Percentiles rank a stretch among this genome's conserved stretches.
These are phyloP conservation scores for Thinopyrum obtusiflorum DNA, from an alignment of 202 grass and related monocot species.

Conservation along the genomic window DNA sequence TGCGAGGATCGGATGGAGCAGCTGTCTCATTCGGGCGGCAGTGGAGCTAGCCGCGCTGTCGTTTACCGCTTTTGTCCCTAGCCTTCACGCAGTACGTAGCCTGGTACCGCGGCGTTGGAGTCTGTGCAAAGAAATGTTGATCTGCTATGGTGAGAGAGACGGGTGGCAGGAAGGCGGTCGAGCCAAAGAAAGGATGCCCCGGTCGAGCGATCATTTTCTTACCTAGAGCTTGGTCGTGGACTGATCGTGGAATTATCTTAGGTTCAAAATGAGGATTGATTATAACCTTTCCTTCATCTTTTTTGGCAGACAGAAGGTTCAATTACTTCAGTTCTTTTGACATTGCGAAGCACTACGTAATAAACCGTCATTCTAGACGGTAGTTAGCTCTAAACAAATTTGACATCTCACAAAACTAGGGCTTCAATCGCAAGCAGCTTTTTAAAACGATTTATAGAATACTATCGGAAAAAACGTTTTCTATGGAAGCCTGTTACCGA, in stretches of 20 bases:
- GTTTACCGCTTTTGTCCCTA: neutral
- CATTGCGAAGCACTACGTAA: no score
- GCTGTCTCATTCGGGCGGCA: constrained; percentile 13
- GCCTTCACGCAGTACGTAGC: neutral
- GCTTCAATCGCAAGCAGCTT: no score
- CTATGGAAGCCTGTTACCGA: no score
- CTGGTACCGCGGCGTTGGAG: neutral
- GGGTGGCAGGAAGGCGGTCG: neutral
- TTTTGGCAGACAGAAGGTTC: no score
- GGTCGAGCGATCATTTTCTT: neutral
- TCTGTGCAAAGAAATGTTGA: neutral
- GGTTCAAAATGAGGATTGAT: no score
- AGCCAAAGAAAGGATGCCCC: neutral
- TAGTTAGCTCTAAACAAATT: no score
- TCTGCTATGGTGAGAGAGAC: neutral
- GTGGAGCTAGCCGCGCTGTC: neutral
- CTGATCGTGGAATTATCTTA: neutral
- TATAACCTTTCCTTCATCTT: no score
- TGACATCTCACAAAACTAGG: no score
- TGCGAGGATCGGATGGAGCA: neutral
- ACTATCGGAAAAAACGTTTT: no score
- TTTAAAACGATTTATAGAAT: no score
- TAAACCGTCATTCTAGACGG: no score
- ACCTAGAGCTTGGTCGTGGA: neutral
- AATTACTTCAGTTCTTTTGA: no score